Conservation (phyloP, 2,329 filamentous ascomycete species). For the Penicillium crustosum region DNA sequence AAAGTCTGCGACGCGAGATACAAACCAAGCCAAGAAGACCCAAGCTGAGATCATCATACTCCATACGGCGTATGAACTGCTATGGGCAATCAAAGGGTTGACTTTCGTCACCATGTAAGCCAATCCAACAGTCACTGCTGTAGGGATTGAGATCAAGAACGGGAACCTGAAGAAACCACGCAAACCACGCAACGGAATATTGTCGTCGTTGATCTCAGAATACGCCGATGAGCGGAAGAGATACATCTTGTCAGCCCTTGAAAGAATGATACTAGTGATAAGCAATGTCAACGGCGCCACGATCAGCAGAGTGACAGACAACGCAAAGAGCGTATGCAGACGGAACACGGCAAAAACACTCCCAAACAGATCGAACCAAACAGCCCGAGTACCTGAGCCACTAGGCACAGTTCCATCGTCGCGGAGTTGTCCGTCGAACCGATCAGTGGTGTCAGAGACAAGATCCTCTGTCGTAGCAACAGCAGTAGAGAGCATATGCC, state of each 20-base stretch:
- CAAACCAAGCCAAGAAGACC: slow-evolving; percentile 77
- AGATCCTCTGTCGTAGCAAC: slow-evolving; percentile 72
- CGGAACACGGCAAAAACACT: slow-evolving; percentile 73
- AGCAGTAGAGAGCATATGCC: slow-evolving; percentile 92
- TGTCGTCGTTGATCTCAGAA: slow-evolving; percentile 60
- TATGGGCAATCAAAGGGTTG: slow-evolving; percentile 90
- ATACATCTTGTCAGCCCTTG: slow-evolving; percentile 79
- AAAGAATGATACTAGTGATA: slow-evolving; percentile 66
- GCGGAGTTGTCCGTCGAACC: slow-evolving; percentile 62
- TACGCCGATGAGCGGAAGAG: slow-evolving; percentile 70
- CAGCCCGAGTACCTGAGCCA: slow-evolving; percentile 66
- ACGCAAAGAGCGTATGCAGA: slow-evolving; percentile 80
- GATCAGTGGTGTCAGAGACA: slow-evolving; percentile 64
- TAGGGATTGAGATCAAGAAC: slow-evolving; percentile 67
- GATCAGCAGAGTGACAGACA: slow-evolving; percentile 80
- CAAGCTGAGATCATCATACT: slow-evolving; percentile 81
- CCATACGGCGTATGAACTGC: slow-evolving; percentile 84
- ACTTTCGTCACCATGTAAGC: slow-evolving; percentile 75
- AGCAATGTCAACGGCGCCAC: slow-evolving; percentile 73
- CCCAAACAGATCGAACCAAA: slow-evolving; percentile 95
- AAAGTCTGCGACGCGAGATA: slow-evolving; percentile 74
- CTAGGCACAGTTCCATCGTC: slow-evolving; percentile 64
- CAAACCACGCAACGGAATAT: slow-evolving; percentile 69
- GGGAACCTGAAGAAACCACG: slow-evolving; percentile 84
- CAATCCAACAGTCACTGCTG: slow-evolving; percentile 67